phyloP scores from a whole-genome alignment of 2,329 filamentous ascomycete species.

The Ceratocystis cubensis region DNA sequence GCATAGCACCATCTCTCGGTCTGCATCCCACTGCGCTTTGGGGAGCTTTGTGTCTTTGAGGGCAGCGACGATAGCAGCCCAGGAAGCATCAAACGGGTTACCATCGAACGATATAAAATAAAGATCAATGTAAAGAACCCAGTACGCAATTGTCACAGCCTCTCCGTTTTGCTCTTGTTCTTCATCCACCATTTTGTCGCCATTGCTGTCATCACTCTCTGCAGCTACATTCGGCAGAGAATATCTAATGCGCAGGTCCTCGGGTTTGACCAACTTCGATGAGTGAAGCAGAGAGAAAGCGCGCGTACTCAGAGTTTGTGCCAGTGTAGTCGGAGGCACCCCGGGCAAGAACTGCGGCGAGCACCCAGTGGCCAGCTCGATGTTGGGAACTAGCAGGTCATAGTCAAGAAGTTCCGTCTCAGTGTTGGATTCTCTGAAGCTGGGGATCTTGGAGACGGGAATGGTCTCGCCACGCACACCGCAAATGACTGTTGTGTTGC shows the following conservation, averaged over 20 bases:
- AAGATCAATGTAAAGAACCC: conserved; percentile 91
- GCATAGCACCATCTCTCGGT: conserved; percentile 69
- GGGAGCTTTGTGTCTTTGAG: conserved; percentile 67
- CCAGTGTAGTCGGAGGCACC: conserved; percentile 63
- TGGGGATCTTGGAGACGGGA: conserved; percentile 58
- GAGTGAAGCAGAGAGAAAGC: conserved; percentile 65
- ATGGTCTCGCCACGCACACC: conserved; percentile 81
- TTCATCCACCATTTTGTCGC: conserved; percentile 30
- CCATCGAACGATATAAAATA: conserved; percentile 88
- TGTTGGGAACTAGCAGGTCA: conserved; percentile 79
- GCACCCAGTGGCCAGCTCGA: conserved; percentile 83
- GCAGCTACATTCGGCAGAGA: conserved; percentile 28
- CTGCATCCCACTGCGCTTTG: conserved; percentile 67
- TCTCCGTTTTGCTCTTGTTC: conserved; percentile 29
- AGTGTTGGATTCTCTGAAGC: conserved; percentile 38
- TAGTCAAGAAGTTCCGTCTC: conserved; percentile 44
- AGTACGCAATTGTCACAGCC: conserved; percentile 64
- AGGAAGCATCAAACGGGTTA: conserved; percentile 82
- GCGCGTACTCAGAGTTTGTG: conserved; percentile 73
- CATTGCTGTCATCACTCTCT: conserved; percentile 36
- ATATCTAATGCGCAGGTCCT: conserved; percentile 63
- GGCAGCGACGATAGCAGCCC: conserved; percentile 72
- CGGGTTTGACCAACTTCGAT: conserved; percentile 51
- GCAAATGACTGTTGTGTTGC: conserved; percentile 89
- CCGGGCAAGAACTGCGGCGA: conserved; percentile 77